Evolutionary conservation across 257 asterid species (phyloP), one percentile per base, ranked within the genome.

Genomic region (Capsicum chinense): DNA sequence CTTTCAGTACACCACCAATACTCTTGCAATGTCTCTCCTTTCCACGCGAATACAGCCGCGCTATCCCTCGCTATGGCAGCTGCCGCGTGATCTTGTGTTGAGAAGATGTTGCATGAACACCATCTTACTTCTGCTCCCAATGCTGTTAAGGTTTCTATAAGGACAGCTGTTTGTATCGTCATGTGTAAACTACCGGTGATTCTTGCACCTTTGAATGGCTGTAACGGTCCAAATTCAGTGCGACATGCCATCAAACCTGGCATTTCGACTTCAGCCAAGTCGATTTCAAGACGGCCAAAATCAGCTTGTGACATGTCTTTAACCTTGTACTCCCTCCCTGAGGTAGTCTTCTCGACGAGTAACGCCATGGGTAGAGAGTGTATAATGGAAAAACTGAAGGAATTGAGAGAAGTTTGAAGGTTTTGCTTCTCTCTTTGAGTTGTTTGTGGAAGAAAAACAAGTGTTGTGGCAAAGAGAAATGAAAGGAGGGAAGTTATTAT

Each of bases 1-100:
- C 98, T 83, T 86, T 95, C 98, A 0, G 98, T 95, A 85, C 98
- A 95, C 98, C 98, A 95, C 98, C 98, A 95, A 87, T 95, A 95
- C 82, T 95, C 98, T 87, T 92, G 97, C 58, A 71, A 35, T 7
- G 74, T 69, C 82, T 92, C 95, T 0, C 97, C 98, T 79, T 94
- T 94, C 98, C 98, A 94, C 71, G 98, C 97, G 86, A 94, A 94
- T 5, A 94, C 97, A 56, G 97, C 92, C 33, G 98, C 96, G 85
- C 97, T 93, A 88, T 94, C 98, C 52, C 98, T 93, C 2, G 98
- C 97, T 6, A 91, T 93, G 57, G 94, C 94, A 50, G 98, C 94
- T 7, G 98, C 98, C 21, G 97, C 98, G 85, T 94, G 98, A 68
- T 94, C 98, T 86, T 94, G 97, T 0, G 98, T 94, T 79, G 98